A percentile compares a stretch with the other conserved stretches of the same genome.
These are phyloP conservation scores for Lathyrus tuberosus DNA, from an alignment of 306 rosid species.

Conservation along the genomic window DNA sequence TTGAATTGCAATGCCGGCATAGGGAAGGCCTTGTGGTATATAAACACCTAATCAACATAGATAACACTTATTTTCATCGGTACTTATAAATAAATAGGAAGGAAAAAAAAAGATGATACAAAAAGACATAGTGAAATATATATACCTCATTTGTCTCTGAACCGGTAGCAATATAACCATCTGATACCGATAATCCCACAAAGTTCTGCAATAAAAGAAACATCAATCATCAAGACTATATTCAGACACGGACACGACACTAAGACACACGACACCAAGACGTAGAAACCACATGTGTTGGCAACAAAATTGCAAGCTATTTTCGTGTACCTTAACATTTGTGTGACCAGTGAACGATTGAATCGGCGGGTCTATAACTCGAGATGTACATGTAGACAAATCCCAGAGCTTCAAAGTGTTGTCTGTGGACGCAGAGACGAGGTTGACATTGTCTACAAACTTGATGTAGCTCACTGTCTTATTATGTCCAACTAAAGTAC, in stretches of 20 bases:
- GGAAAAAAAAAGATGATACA: not conserved
- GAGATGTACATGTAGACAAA: constrained; percentile 76
- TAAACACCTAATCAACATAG: constrained; percentile 68
- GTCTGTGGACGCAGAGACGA: constrained; percentile 91
- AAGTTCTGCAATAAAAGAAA: constrained; percentile 73
- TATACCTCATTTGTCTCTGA: constrained; percentile 96
- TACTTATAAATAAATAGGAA: constrained; percentile 15
- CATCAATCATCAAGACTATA: constrained; percentile 36
- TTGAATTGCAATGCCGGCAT: constrained; percentile 93
- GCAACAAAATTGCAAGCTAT: constrained; percentile 1
- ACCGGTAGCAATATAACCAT: constrained; percentile 98
- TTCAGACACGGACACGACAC: not conserved
- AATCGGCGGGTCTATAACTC: constrained; percentile 75
- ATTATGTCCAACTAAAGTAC: constrained; percentile 80
- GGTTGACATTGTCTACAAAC: constrained; percentile 66
- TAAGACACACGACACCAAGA: too few relatives aligned
- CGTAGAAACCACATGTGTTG: not conserved
- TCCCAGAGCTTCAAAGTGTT: constrained; percentile 98
- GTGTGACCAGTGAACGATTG: constrained; percentile 83
- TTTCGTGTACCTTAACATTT: constrained; percentile 79
- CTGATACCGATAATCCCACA: constrained; percentile 88
- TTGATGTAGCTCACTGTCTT: constrained; percentile 94
- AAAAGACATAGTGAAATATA: constrained; percentile 19
- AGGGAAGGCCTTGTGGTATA: constrained; percentile 96
- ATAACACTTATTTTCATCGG: constrained; percentile 27